Evolutionary conservation across 1,139 yeast species (phyloP), one percentile per base, ranked within the genome.

Genomic region (Geotrichum klebahnii): DNA sequence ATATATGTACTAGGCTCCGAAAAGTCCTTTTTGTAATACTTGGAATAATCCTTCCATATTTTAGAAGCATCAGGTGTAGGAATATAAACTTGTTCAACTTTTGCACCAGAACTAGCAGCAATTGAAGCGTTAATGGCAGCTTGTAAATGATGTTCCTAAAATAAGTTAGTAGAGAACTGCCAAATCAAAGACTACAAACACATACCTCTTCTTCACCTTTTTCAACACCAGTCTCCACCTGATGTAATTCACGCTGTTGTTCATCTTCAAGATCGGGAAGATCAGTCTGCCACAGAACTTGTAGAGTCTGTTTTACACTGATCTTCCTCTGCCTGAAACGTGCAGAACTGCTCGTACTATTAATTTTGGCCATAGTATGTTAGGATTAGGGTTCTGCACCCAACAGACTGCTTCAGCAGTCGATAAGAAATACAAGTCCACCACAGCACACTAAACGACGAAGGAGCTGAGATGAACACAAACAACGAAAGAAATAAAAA

Each of bases 41-140:
- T 78, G 10, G 72, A 63, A 38, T 88, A 95, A 31, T 87, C 96
- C 2, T 73, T 67, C 96, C 97, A 89, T 29, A 79, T 72, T 60
- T 77, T 76, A 0, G 95, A 84, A 1, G 98, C 97, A 72, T 89
- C 96, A 0, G 98, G 98, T 0, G 98, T 92, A 1, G 98, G 99
- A 61, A 92, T 94, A 65, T 85, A 92, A 23, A 87, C 84, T 53
- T 81, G 80, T 46, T 78, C 76, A 14, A 74, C 78, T 53, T 78
- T 74, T 12, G 74, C 76, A 53, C 77, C 79, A 35, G 74, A 61
- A 42, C 80, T 74, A 2, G 84, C 84, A 31, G 82, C 77, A 9
- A 52, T 35, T 2, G 88, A 81, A 2, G 92, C 89, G 66, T 81
- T 80, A 55, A 85, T 84, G 40, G 92, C 97, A 56, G 86, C 90